These are phyloP conservation scores for Hebeloma cylindrosporum DNA, from an alignment of 768 basidiomycete species.

Conservation along the genomic window DNA sequence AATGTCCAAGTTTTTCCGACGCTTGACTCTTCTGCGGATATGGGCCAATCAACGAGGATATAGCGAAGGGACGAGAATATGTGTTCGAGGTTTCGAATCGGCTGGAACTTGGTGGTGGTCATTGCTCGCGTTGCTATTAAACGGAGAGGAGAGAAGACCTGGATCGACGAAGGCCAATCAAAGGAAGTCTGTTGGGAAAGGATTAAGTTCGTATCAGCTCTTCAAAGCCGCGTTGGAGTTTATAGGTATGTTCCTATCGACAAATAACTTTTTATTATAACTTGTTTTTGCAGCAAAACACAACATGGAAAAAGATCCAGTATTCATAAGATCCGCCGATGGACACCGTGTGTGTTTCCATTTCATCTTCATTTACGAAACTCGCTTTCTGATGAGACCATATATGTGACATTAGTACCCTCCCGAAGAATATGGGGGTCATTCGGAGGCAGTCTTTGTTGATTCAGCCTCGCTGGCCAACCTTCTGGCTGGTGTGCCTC, in stretches of 20 bases:
- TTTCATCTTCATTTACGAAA: neutral
- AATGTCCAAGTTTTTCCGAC: constrained; percentile 64
- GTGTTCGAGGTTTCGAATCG: constrained; percentile 69
- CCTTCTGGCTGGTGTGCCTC: constrained; percentile 70
- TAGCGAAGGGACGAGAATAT: constrained; percentile 52
- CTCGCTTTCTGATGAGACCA: neutral
- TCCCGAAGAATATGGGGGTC: constrained; percentile 53
- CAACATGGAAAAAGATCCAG: constrained; percentile 55
- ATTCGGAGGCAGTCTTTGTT: constrained; percentile 64
- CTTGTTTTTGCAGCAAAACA: constrained; percentile 54
- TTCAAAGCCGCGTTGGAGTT: constrained; percentile 85
- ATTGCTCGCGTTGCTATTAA: constrained; percentile 57
- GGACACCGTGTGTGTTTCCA: constrained; percentile 51
- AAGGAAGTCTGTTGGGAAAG: constrained; percentile 67
- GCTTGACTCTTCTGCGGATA: constrained; percentile 78
- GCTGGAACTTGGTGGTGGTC: constrained; percentile 69
- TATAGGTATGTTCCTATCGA: constrained; percentile 53
- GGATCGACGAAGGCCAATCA: constrained; percentile 31
- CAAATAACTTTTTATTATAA: neutral
- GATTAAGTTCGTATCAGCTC: constrained; percentile 88
- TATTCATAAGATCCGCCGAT: constrained; percentile 57
- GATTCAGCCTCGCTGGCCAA: constrained; percentile 80
- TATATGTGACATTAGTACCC: constrained; percentile 51
- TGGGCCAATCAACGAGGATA: constrained; percentile 92
- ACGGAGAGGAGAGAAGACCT: constrained; percentile 60